These are phyloP conservation scores for Helminthosporium solani DNA, from an alignment of 2,329 filamentous ascomycete genomes.

Conservation along the genomic window DNA sequence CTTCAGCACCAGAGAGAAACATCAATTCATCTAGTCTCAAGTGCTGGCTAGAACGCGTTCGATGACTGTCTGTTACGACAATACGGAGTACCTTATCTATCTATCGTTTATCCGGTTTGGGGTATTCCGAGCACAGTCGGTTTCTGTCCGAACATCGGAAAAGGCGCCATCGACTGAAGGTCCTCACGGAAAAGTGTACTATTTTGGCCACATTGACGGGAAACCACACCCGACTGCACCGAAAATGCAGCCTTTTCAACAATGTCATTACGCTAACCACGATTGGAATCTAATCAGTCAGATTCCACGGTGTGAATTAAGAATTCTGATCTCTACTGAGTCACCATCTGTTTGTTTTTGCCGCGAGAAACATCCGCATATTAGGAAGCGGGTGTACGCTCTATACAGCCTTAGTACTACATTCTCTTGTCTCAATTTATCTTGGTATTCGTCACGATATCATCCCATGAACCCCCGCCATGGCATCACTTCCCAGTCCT, in stretches of 20 bases:
- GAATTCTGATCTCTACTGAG: background rate
- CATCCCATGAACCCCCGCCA: conserved; percentile 8
- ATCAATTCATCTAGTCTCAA: too few relatives aligned
- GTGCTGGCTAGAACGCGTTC: too few relatives aligned
- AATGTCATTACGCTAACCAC: background rate
- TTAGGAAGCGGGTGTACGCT: background rate
- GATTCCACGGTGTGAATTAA: background rate
- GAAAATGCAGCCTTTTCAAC: background rate
- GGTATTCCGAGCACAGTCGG: background rate
- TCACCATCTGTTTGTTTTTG: conserved; percentile 1
- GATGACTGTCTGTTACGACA: too few relatives aligned
- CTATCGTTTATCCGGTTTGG: background rate
- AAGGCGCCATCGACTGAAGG: background rate
- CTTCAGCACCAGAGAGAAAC: background rate
- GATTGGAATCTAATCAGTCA: background rate
- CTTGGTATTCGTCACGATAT: too few relatives aligned
- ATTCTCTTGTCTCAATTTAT: background rate
- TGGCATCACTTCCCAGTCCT: conserved; percentile 20
- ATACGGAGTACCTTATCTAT: background rate
- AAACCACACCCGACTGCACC: background rate
- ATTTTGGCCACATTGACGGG: conserved; percentile 7
- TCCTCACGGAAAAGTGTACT: conserved; percentile 10
- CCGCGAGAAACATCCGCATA: background rate
- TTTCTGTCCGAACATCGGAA: background rate
- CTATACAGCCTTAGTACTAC: too few relatives aligned